These are phyloP conservation scores for Ustilago esculenta DNA, from an alignment of 1,284 basidiomycete species.

Conservation along the genomic window DNA sequence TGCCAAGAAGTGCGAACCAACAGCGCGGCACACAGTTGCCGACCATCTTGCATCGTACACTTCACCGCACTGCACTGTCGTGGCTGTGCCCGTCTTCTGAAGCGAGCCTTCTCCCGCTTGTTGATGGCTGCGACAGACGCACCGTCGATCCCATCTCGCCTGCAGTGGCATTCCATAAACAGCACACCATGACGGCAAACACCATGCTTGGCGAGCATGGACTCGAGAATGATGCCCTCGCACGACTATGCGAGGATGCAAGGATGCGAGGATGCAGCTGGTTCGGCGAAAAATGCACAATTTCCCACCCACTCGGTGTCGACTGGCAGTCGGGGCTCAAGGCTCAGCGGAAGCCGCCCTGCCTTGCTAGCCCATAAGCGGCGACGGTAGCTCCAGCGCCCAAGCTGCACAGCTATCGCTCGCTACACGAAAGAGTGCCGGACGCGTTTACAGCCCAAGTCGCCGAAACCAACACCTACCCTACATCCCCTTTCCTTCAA, in stretches of 20 bases:
- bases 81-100: too few relatives aligned
- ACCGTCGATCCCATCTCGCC: neutral
- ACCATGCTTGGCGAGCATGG: neutral
- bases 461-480: conserved; percentile 29
- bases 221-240: neutral
- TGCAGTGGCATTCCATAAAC: too few relatives aligned
- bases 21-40: neutral
- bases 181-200: too few relatives aligned
- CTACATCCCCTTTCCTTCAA: neutral
- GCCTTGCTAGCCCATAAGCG: neutral
- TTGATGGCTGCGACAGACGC: neutral
- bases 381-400: too few relatives aligned
- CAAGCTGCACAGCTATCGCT: neutral
- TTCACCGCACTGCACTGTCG: neutral
- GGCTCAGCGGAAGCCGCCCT: neutral
- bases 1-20: conserved; percentile 10
- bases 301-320: conserved; percentile 16
- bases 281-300: conserved; percentile 36
- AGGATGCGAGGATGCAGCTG: neutral
- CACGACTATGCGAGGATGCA: neutral
- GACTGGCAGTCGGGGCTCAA: neutral
- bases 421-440: neutral
- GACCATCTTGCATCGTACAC: neutral
- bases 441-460: conserved; percentile 20
- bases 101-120: neutral